Base-by-base conservation (phyloP, 352 stramenopile species). In the Aphanomyces astaci region DNA sequence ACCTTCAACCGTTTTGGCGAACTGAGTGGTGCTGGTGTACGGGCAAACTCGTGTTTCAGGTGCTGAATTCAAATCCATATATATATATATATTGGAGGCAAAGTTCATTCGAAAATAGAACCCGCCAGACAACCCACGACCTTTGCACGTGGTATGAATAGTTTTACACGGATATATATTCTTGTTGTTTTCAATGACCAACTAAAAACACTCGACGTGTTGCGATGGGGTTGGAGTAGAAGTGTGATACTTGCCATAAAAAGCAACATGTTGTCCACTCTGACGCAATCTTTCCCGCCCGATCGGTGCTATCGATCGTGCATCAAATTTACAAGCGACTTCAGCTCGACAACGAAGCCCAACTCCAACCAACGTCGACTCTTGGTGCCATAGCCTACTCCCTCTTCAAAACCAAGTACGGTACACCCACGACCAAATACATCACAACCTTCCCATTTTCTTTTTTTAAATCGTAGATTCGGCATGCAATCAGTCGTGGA, bases 401-500 rank as follows among this genome's bases (percentile, higher is more conserved):
- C 22, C 25, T 25, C 24, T 45, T 57, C n/a, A 53, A 30, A 25
- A 25, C 15, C 19, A 52, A 59, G 51, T 59, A 36, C 19, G 15
- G 51, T 59, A 36, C 19, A 7, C 30, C 33, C 25, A 13, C 51
- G 22, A 59, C 24, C n/a, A 22, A 33, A 22, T 1, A 4, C n/a
- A 9, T 33, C 33, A 17, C 9, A 54, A 33, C 11, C n/a, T 63
- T 5, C 57, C 30, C 46, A 4, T 27, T 27, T 9, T 54, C 9
- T 27, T 25, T 56, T 43, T 22, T 19, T 40, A 10, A n/a, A n/a
- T n/a, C 27, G 3, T 68, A 68, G 62, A 4, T 68, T 45, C 45
- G 62, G 62, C 28, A 68, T 68, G 62, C 62, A 22, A 27, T 36
- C 62, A 10, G 62, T 68, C 17, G 62, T 68, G 10, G 62, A 60